These are phyloP conservation scores for Salix dunnii DNA, from an alignment of 345 rosid species.

Conservation along the genomic window DNA sequence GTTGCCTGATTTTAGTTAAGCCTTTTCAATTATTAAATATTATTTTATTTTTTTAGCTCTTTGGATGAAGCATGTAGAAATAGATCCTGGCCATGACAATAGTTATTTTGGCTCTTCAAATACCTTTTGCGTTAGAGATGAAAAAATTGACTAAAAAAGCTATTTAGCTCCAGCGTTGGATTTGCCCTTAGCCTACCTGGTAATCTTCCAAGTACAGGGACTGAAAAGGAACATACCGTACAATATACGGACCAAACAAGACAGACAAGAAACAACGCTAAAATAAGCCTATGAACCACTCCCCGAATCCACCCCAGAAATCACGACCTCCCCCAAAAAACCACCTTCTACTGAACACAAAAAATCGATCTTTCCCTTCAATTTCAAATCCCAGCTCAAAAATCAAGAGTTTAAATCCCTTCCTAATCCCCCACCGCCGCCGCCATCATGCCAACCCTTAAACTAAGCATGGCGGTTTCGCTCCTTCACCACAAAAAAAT, in stretches of 20 bases:
- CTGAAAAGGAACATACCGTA: neutral
- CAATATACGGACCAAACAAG: neutral
- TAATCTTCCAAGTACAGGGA: neutral
- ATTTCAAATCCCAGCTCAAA: neutral
- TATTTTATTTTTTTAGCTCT: too few relatives aligned
- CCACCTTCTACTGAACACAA: neutral
- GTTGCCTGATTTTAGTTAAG: too few relatives aligned
- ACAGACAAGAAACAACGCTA: neutral
- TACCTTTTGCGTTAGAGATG: too few relatives aligned
- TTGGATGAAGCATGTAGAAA: too few relatives aligned
- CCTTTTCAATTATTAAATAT: too few relatives aligned
- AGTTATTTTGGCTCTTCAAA: too few relatives aligned
- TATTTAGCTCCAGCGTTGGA: too few relatives aligned
- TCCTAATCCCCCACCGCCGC: neutral
- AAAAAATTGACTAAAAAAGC: too few relatives aligned
- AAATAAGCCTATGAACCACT: neutral
- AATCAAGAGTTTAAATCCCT: neutral
- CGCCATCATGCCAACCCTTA: slow-evolving; percentile 2
- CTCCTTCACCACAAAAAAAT: neutral
- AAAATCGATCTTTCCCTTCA: neutral
- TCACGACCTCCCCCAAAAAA: neutral
- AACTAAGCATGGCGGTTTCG: neutral
- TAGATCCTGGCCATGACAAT: too few relatives aligned
- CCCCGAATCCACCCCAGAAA: neutral
- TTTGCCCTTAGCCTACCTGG: too few relatives aligned